A percentile compares a stretch with the other conserved stretches of the same genome.
These are phyloP conservation scores for Acephala macrosclerotiorum DNA, from an alignment of 2,329 filamentous ascomycete species.

Conservation along the genomic window DNA sequence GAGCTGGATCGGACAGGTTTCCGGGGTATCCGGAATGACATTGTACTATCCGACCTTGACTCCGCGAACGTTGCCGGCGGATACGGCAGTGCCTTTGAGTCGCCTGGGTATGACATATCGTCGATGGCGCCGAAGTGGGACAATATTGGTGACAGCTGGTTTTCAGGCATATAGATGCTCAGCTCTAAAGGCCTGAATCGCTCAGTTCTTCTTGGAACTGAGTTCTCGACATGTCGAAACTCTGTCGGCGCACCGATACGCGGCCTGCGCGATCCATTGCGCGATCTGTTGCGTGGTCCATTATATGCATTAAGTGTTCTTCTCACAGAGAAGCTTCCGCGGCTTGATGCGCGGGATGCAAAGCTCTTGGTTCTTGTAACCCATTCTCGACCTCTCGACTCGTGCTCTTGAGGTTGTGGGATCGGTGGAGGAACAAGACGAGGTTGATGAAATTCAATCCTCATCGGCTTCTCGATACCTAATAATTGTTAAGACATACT, in stretches of 20 bases:
- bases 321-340: conserved; percentile 54
- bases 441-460: conserved; percentile 50
- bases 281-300: conserved; percentile 39
- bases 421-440: conserved; percentile 47
- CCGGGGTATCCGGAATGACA: conserved; percentile 41
- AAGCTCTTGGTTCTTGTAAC: conserved; percentile 47
- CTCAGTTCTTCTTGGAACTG: conserved; percentile 34
- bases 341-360: conserved; percentile 50
- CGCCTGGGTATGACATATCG: conserved; percentile 24
- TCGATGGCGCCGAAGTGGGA: conserved; percentile 54
- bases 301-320: conserved; percentile 50
- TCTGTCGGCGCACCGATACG: conserved; percentile 58
- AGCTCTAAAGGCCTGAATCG: conserved; percentile 63
- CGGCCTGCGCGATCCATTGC: conserved; percentile 56
- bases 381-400: conserved; percentile 41
- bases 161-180: conserved; percentile 57
- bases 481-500: conserved; percentile 27
- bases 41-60: conserved; percentile 39
- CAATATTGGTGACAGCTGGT: conserved; percentile 62
- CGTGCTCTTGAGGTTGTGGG: conserved; percentile 38
- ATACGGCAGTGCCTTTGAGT: conserved; percentile 26
- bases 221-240: conserved; percentile 65
- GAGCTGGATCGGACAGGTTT: conserved; percentile 42
- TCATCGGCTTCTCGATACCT: conserved; percentile 47
- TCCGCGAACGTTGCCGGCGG: conserved; percentile 34